Percentiles rank a stretch among this genome's conserved stretches.
These are phyloP conservation scores for Sonneratia alba DNA, from an alignment of 345 rosid genomes.

Conservation along the genomic window DNA sequence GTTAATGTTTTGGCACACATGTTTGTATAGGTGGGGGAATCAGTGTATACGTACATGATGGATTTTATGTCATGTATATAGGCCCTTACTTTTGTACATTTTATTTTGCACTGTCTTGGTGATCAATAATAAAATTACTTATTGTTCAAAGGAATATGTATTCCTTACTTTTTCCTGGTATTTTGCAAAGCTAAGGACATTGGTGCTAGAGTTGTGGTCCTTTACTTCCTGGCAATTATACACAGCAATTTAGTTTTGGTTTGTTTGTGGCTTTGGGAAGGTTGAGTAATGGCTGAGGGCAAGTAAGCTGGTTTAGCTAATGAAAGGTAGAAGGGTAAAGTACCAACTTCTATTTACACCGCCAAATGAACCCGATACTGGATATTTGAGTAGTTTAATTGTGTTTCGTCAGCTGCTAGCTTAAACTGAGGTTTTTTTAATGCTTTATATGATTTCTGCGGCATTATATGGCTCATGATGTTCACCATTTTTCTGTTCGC, in stretches of 20 bases:
- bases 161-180: not conserved
- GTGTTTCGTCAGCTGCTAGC: not conserved
- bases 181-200: not conserved
- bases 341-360: not conserved
- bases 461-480: not conserved
- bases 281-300: not conserved
- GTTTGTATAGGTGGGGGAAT: too few relatives aligned
- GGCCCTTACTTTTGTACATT: too few relatives aligned
- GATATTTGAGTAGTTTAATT: not conserved
- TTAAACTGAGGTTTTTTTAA: not conserved
- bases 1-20: too few relatives aligned
- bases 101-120: too few relatives aligned
- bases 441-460: not conserved
- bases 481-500: constrained; percentile 14
- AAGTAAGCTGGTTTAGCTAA: not conserved
- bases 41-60: too few relatives aligned
- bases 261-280: not conserved
- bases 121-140: too few relatives aligned
- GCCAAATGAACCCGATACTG: not conserved
- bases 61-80: too few relatives aligned
- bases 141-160: not conserved
- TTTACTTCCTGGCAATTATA: not conserved
- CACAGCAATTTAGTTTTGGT: not conserved
- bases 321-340: not conserved
- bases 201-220: not conserved